Evolutionary conservation across 78 protist genomes (phyloP).

Genomic region (Dictyostelium intermedium): DNA sequence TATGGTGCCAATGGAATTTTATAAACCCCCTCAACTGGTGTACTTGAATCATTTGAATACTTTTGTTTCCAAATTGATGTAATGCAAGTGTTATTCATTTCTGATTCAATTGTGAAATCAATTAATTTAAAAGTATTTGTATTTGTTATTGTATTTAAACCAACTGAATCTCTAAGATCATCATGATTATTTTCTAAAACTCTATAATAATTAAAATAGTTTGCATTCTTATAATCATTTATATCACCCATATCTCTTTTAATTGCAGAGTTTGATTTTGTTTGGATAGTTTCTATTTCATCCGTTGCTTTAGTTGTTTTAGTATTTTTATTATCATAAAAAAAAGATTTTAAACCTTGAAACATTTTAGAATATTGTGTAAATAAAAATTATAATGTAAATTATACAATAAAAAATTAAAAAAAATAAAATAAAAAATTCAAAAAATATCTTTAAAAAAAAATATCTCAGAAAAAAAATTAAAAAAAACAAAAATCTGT

Average conservation of each 20-base stretch:
- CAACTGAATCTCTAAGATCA: not conserved
- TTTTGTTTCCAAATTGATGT: not conserved
- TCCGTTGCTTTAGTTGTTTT: not conserved
- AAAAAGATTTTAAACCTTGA: not conserved
- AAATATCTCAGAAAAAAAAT: too few species aligned
- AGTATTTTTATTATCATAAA: not conserved
- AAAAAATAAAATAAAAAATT: too few species aligned
- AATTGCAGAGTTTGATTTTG: not conserved
- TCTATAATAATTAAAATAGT: not conserved
- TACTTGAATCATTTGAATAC: not conserved
- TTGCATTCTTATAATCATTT: not conserved
- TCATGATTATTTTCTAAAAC: not conserved
- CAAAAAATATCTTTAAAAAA: too few species aligned
- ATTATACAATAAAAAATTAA: too few species aligned
- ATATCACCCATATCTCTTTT: not conserved
- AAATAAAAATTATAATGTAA: too few species aligned
- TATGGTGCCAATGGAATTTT: conserved; percentile 30
- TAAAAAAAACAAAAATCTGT: too few species aligned
- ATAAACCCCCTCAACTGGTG: conserved; percentile 42
- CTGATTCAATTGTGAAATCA: not conserved
- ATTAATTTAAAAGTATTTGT: not conserved
- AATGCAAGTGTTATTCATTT: not conserved
- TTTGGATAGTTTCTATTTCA: not conserved
- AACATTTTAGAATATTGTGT: not conserved
- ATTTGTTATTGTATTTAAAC: not conserved